Percentiles rank a stretch among this genome's conserved stretches.
These are phyloP conservation scores for Plectosphaerella sp. DNA, from an alignment of 2,329 filamentous ascomycete genomes.

Conservation along the genomic window DNA sequence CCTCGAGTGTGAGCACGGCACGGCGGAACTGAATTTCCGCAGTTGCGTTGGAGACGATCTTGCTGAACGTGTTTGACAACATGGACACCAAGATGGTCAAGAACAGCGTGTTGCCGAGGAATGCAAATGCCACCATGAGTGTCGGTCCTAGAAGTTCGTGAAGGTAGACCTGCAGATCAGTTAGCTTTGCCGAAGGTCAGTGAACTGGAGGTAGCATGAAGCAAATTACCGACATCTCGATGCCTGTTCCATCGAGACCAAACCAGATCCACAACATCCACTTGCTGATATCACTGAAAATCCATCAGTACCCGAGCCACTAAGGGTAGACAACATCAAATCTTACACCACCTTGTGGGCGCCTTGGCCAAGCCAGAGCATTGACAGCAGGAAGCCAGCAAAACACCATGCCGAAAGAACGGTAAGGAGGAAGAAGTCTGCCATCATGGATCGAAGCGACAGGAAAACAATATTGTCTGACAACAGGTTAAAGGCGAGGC, in stretches of 20 bases:
- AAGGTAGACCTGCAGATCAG: conserved; percentile 53
- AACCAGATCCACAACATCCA: conserved; percentile 97
- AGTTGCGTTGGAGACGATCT: conserved; percentile 69
- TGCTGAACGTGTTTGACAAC: conserved; percentile 78
- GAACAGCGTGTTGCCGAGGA: conserved; percentile 82
- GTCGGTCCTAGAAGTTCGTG: conserved; percentile 75
- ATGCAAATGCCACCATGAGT: conserved; percentile 79
- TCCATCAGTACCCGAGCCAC: neutral
- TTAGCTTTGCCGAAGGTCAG: neutral
- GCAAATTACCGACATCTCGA: conserved; percentile 46
- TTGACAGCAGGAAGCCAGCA: conserved; percentile 72
- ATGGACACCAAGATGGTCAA: conserved; percentile 87
- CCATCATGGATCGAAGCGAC: conserved; percentile 78
- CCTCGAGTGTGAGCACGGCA: conserved; percentile 78
- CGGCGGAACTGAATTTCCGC: conserved; percentile 82
- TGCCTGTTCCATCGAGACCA: conserved; percentile 69
- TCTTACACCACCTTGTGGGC: conserved; percentile 52
- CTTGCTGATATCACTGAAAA: conserved; percentile 63
- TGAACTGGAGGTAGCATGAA: conserved; percentile 11
- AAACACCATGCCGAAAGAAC: conserved; percentile 79
- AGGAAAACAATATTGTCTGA: conserved; percentile 83
- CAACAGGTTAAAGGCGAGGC: conserved; percentile 77
- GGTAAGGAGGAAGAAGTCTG: conserved; percentile 75
- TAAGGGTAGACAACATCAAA: neutral
- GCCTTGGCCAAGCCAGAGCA: conserved; percentile 72